These are phyloP conservation scores for Vachellia pachyceras DNA, from an alignment of 306 rosid species.

Conservation along the genomic window DNA sequence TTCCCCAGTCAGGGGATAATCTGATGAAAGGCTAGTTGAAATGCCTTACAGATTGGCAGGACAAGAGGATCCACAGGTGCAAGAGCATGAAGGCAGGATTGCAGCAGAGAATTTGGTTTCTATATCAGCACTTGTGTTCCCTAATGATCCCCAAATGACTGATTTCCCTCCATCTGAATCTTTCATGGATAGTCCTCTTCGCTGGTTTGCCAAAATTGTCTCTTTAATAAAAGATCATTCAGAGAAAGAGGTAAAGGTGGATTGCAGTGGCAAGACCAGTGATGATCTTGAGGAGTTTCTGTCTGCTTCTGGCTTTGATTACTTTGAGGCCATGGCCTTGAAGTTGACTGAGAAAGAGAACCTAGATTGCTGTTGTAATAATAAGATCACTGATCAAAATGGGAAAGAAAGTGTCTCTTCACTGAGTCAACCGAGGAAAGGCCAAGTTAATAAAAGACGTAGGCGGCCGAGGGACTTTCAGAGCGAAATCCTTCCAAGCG, in stretches of 20 bases:
- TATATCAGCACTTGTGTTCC: conserved; percentile 53
- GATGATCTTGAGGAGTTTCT: conserved; percentile 47
- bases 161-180: conserved; percentile 32
- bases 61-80: conserved; percentile 47
- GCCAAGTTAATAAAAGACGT: conserved; percentile 35
- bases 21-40: conserved; percentile 57
- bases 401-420: conserved; percentile 47
- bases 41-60: conserved; percentile 41
- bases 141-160: conserved; percentile 29
- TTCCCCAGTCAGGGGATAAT: conserved; percentile 73
- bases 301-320: conserved; percentile 62
- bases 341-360: conserved; percentile 58
- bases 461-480: conserved; percentile 72
- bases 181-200: conserved; percentile 50
- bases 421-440: conserved; percentile 53
- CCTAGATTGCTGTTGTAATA: conserved; percentile 43
- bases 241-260: conserved; percentile 35
- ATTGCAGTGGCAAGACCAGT: conserved; percentile 19
- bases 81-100: conserved; percentile 42
- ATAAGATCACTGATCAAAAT: conserved; percentile 36
- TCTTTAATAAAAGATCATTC: conserved; percentile 50
- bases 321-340: conserved; percentile 89
- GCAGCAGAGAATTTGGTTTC: conserved; percentile 74
- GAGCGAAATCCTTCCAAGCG: conserved; percentile 70
- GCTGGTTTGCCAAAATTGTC: conserved; percentile 79